These are phyloP conservation scores for Ustulina deusta DNA, from an alignment of 2,329 filamentous ascomycete genomes.

Conservation along the genomic window DNA sequence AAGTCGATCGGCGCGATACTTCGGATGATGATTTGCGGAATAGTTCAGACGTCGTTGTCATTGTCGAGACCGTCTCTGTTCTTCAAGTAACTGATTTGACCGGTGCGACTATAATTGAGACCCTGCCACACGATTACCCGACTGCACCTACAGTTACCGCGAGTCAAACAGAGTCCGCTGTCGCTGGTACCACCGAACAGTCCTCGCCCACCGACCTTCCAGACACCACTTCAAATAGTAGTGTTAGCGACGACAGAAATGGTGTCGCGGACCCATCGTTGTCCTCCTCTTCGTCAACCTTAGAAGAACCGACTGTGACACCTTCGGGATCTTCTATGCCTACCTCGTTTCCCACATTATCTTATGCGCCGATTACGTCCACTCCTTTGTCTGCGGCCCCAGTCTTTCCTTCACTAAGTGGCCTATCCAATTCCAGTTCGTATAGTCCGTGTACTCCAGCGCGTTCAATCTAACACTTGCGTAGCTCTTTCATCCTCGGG, in stretches of 20 bases:
- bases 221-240: conserved; percentile 41
- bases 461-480: conserved; percentile 22
- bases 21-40: conserved; percentile 22
- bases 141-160: conserved; percentile 34
- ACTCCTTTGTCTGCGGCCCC: conserved; percentile 49
- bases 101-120: conserved; percentile 61
- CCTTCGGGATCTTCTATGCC: conserved; percentile 51
- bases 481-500: conserved; percentile 42
- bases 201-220: conserved; percentile 55
- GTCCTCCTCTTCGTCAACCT: conserved; percentile 40
- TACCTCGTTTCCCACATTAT: conserved; percentile 50
- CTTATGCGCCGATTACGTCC: conserved; percentile 50
- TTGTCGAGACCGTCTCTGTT: conserved; percentile 68
- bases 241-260: conserved; percentile 38
- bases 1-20: conserved; percentile 42
- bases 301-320: conserved; percentile 47
- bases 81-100: conserved; percentile 64
- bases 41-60: conserved; percentile 52
- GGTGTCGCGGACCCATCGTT: conserved; percentile 41
- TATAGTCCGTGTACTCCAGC: conserved; percentile 3
- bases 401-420: conserved; percentile 48
- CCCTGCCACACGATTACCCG: conserved; percentile 52
- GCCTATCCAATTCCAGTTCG: conserved; percentile 47
- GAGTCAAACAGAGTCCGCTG: conserved; percentile 48
- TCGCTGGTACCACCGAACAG: conserved; percentile 47